Evolutionary conservation across 305 asterid species (phyloP).

Genomic region (Andrographis paniculata): DNA sequence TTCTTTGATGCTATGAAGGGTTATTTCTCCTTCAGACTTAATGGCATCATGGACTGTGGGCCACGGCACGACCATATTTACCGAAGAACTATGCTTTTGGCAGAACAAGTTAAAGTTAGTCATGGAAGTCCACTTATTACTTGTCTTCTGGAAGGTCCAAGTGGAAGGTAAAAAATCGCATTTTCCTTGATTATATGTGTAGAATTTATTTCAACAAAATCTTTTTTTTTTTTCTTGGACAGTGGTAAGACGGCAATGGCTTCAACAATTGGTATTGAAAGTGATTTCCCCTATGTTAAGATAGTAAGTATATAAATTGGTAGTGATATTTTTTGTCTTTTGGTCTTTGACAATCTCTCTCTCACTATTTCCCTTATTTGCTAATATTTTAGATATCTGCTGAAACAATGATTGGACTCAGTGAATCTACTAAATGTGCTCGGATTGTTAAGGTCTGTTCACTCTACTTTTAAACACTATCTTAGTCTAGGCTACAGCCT

Average conservation of each 20-base stretch:
- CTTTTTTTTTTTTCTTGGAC: slow-evolving; percentile 20
- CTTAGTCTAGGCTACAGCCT: background rate
- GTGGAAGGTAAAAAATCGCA: slow-evolving; percentile 71
- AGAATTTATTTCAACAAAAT: slow-evolving; percentile 15
- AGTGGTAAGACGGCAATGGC: slow-evolving; percentile 99
- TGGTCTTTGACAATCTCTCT: slow-evolving; percentile 12
- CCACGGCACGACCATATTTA: slow-evolving; percentile 70
- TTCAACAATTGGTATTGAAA: slow-evolving; percentile 82
- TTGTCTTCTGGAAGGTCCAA: slow-evolving; percentile 96
- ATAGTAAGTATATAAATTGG: slow-evolving; percentile 53
- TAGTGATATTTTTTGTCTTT: slow-evolving; percentile 5
- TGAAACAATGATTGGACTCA: slow-evolving; percentile 91
- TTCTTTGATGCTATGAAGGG: no score
- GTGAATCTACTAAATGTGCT: slow-evolving; percentile 93
- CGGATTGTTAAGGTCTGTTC: slow-evolving; percentile 72
- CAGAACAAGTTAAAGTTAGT: slow-evolving; percentile 94
- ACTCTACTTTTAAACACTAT: slow-evolving; percentile 7
- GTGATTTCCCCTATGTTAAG: slow-evolving; percentile 94
- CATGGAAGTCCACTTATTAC: slow-evolving; percentile 86
- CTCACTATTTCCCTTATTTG: slow-evolving; percentile 16
- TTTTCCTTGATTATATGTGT: slow-evolving; percentile 14
- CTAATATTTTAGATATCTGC: slow-evolving; percentile 66
- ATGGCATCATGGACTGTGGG: slow-evolving; percentile 86
- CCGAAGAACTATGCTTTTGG: slow-evolving; percentile 72
- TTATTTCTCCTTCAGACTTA: slow-evolving; percentile 40